A percentile compares a stretch with the other conserved stretches of the same genome.
Evolutionary conservation across 495 filamentous ascomycete genomes (phyloP).

Genomic region (Tuber borchii): DNA sequence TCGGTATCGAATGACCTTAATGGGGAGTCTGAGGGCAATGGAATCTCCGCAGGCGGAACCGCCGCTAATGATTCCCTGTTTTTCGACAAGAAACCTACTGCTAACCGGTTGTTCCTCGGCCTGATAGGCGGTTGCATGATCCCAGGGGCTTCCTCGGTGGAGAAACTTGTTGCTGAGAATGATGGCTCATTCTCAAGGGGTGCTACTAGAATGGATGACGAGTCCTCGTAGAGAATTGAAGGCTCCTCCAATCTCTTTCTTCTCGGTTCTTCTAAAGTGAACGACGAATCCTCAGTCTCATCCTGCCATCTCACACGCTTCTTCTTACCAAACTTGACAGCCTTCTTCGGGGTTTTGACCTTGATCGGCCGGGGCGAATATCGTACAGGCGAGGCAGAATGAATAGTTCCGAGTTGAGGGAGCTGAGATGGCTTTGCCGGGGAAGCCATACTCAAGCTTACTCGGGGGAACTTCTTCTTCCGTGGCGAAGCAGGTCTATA

Average conservation of each 20-base stretch:
- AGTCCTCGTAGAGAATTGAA: slow-evolving; percentile 48
- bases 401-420: slow-evolving; percentile 34
- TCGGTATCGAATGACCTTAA: slow-evolving; percentile 34
- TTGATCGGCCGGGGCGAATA: slow-evolving; percentile 51
- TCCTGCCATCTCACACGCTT: slow-evolving; percentile 86
- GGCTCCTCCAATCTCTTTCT: slow-evolving; percentile 55
- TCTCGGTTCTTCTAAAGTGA: slow-evolving; percentile 81
- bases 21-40: slow-evolving; percentile 51
- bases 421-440: slow-evolving; percentile 33
- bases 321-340: slow-evolving; percentile 61
- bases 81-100: slow-evolving; percentile 84
- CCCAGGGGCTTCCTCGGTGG: slow-evolving; percentile 48
- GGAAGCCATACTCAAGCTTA: slow-evolving; percentile 40
- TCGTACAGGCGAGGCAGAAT: slow-evolving; percentile 36
- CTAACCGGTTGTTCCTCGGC: slow-evolving; percentile 72
- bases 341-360: slow-evolving; percentile 72
- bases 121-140: slow-evolving; percentile 41
- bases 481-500: slow-evolving; percentile 17
- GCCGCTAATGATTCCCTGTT: slow-evolving; percentile 49
- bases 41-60: slow-evolving; percentile 46
- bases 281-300: slow-evolving; percentile 66
- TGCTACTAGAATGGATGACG: slow-evolving; percentile 44
- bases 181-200: slow-evolving; percentile 43
- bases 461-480: slow-evolving; percentile 16
- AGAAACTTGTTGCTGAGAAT: slow-evolving; percentile 47